These are phyloP conservation scores for Aureobasidium sp. DNA, from an alignment of 2,329 filamentous ascomycete genomes.

Conservation along the genomic window DNA sequence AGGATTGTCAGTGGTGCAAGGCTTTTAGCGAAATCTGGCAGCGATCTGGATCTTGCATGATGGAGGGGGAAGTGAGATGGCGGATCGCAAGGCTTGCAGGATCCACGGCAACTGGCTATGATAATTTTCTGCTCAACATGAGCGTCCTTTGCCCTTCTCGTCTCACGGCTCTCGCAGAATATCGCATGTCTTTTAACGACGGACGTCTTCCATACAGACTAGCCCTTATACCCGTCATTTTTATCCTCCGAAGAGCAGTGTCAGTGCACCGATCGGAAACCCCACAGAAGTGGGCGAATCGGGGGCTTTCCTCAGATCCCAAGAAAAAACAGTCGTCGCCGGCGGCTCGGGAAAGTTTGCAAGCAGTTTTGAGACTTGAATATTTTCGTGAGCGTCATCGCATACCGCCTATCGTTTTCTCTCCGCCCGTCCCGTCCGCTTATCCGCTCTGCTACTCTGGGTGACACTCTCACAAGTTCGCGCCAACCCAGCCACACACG, in stretches of 20 bases:
- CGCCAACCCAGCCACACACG: not conserved
- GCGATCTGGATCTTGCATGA: constrained; percentile 5
- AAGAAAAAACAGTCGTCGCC: not conserved
- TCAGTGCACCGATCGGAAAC: not conserved
- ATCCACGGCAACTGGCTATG: not conserved
- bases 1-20: not conserved
- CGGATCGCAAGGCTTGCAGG: not conserved
- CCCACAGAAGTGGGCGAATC: not conserved
- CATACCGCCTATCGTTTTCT: not conserved
- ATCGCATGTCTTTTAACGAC: not conserved
- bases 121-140: not conserved
- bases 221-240: not conserved
- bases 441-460: not conserved
- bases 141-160: not conserved
- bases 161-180: not conserved
- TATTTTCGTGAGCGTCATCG: not conserved
- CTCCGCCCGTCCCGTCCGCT: not conserved
- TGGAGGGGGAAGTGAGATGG: not conserved
- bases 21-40: not conserved
- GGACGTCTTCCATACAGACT: not conserved
- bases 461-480: too few species aligned
- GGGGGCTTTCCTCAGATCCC: not conserved
- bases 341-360: not conserved
- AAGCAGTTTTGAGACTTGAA: not conserved
- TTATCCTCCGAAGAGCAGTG: not conserved